phyloP scores from a whole-genome alignment of 805 yeast species.

The Spathaspora sp. region DNA sequence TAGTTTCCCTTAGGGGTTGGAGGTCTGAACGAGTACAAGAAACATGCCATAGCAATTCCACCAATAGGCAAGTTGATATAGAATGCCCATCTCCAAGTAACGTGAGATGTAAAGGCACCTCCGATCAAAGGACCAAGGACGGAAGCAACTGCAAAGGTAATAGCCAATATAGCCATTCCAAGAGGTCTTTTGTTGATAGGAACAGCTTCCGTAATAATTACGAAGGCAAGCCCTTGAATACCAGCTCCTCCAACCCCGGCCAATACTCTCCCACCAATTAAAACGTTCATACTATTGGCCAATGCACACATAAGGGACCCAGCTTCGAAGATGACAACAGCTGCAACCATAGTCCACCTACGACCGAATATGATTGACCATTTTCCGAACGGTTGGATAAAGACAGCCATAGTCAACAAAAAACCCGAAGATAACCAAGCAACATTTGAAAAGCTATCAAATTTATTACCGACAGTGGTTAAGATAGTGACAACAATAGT shows the following conservation, averaged over 20 bases:
- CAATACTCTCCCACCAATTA: conserved; percentile 47
- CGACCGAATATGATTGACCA: conserved; percentile 35
- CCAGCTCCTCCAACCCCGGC: conserved; percentile 64
- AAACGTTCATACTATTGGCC: conserved; percentile 30
- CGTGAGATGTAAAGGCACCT: conserved; percentile 42
- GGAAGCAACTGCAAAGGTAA: conserved; percentile 46
- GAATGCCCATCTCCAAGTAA: conserved; percentile 59
- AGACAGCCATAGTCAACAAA: conserved; percentile 29
- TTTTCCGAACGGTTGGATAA: conserved; percentile 36
- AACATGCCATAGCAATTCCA: conserved; percentile 24
- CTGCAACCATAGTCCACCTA: conserved; percentile 19
- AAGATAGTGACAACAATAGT: conserved; percentile 35
- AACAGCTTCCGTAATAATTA: conserved; percentile 53
- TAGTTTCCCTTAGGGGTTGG: conserved; percentile 38
- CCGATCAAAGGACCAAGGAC: conserved; percentile 54
- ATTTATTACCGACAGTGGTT: conserved; percentile 32
- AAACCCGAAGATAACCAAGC: conserved; percentile 39
- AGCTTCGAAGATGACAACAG: conserved; percentile 21
- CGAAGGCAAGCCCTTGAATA: conserved; percentile 46
- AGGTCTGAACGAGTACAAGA: conserved; percentile 41
- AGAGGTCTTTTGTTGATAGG: conserved; percentile 51
- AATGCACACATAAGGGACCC: conserved; percentile 37
- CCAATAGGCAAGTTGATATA: conserved; percentile 47
- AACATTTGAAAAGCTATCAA: conserved; percentile 28
- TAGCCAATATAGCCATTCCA: conserved; percentile 52